Evolutionary conservation across 2,329 filamentous ascomycete genomes (phyloP).

Genomic region (Penicillium sp.): DNA sequence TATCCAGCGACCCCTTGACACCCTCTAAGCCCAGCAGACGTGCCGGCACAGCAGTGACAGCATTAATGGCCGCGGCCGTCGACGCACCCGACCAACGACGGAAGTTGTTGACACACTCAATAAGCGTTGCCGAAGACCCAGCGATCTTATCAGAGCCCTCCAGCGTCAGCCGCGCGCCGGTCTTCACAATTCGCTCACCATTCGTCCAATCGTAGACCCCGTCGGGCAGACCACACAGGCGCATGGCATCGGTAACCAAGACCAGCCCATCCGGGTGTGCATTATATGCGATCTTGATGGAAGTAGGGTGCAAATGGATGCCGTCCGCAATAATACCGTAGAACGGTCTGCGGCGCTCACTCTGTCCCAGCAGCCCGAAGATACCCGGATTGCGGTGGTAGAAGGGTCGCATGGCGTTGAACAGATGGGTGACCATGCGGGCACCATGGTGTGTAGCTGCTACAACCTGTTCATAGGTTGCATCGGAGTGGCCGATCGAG

Average conservation of each 20-base stretch:
- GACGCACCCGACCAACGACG: conserved; percentile 42
- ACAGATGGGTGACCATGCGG: conserved; percentile 88
- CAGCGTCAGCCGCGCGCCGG: conserved; percentile 68
- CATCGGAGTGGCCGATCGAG: conserved; percentile 83
- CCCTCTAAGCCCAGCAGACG: conserved; percentile 40
- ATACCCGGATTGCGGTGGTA: conserved; percentile 90
- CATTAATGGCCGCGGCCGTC: conserved; percentile 42
- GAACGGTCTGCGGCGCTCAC: conserved; percentile 61
- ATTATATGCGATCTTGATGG: conserved; percentile 84
- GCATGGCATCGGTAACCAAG: conserved; percentile 90
- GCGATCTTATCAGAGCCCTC: conserved; percentile 79
- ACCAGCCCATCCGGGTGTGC: conserved; percentile 82
- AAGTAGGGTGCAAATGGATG: conserved; percentile 84
- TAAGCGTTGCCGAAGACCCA: conserved; percentile 56
- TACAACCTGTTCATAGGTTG: conserved; percentile 78
- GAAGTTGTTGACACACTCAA: conserved; percentile 48
- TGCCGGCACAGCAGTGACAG: conserved; percentile 42
- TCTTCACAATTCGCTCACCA: conserved; percentile 57
- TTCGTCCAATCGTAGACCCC: conserved; percentile 87
- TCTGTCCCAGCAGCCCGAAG: conserved; percentile 77
- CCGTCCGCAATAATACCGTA: conserved; percentile 91
- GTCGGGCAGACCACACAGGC: conserved; percentile 77
- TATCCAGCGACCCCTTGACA: conserved; percentile 41
- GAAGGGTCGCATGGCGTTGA: conserved; percentile 89
- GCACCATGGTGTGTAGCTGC: conserved; percentile 70